Evolutionary conservation across 225 moss, liverwort and hornwort genomes (phyloP).

Genomic region (Lunularia cruciata): DNA sequence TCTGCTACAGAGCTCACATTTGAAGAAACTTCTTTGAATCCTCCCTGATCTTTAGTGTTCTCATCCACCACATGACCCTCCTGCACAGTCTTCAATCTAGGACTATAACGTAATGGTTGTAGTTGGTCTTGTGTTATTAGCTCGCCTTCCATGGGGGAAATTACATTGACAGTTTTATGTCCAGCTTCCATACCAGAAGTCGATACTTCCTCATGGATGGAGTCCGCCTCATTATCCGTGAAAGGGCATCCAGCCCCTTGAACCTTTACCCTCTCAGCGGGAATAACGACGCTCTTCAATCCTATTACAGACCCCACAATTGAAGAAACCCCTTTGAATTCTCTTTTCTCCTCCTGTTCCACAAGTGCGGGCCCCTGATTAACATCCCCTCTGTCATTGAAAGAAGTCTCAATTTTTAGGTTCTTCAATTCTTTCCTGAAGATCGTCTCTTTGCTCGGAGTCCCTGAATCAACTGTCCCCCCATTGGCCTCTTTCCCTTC

Average conservation of each 20-base stretch:
- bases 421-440: slow-evolving; percentile 6
- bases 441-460: background rate
- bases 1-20: no score
- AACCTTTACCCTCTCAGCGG: background rate
- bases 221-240: background rate
- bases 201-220: background rate
- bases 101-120: no score
- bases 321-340: slow-evolving; percentile 11
- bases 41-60: no score
- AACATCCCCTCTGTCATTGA: background rate
- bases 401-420: background rate
- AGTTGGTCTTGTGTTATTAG: no score
- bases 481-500: background rate
- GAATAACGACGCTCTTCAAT: background rate
- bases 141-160: no score
- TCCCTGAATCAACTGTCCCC: background rate
- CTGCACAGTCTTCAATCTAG: no score
- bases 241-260: background rate
- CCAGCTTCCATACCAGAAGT: background rate
- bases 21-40: no score
- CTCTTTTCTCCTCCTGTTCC: background rate
- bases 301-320: background rate
- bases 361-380: background rate
- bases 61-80: no score
- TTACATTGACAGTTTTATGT: no score